Conservation (phyloP, 768 basidiomycete species). For the Clitopilus passeckerianus region DNA sequence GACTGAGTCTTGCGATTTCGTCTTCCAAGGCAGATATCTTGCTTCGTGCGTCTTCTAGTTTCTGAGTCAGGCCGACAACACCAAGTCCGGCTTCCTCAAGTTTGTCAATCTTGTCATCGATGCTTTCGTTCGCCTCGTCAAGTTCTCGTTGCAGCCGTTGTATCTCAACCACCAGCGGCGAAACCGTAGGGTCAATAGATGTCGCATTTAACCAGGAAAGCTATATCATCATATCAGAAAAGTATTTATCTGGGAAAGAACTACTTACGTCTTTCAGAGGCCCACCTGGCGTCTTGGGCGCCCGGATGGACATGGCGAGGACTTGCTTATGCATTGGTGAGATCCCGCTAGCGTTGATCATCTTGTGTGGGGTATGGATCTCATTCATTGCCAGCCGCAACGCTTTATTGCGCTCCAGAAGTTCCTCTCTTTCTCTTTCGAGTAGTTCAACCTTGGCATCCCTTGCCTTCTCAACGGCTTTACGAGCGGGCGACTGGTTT, state of each 20-base stretch:
- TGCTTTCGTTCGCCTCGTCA: constrained; percentile 74
- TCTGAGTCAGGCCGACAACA: constrained; percentile 64
- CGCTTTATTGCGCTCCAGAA: constrained; percentile 64
- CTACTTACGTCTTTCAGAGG: constrained; percentile 69
- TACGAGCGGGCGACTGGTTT: constrained; percentile 68
- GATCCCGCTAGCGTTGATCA: constrained; percentile 51
- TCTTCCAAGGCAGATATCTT: constrained; percentile 56
- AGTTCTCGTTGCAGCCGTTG: constrained; percentile 70
- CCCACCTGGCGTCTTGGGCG: constrained; percentile 74
- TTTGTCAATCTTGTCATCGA: constrained; percentile 85
- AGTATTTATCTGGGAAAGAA: neutral
- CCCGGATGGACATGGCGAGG: constrained; percentile 59
- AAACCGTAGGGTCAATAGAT: constrained; percentile 46
- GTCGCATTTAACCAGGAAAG: constrained; percentile 72
- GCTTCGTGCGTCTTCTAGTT: constrained; percentile 66
- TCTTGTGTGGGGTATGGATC: constrained; percentile 53
- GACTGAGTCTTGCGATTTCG: constrained; percentile 58
- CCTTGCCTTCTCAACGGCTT: constrained; percentile 73
- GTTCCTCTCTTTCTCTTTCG: constrained; percentile 71
- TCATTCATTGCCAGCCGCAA: constrained; percentile 49
- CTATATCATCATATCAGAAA: constrained; percentile 25
- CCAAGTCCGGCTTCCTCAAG: constrained; percentile 78
- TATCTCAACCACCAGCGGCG: constrained; percentile 71
- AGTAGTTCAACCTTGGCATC: constrained; percentile 73
- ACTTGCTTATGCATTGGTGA: constrained; percentile 78